Evolutionary conservation across 169 alveolate genomes (phyloP).

Genomic region (Eimeria maxima): DNA sequence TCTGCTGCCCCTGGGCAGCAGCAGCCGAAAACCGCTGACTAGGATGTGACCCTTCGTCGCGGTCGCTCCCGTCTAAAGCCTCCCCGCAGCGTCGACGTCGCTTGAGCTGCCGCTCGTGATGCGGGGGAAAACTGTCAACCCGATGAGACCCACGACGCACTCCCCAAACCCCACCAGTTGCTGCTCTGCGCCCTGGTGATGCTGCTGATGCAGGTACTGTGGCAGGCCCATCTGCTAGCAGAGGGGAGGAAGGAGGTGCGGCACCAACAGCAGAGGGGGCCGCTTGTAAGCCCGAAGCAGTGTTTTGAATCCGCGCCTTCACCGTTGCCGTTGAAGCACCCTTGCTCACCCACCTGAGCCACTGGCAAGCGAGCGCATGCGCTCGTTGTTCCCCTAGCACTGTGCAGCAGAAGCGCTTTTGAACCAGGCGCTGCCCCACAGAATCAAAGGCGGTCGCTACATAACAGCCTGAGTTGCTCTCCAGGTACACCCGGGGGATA

Average conservation of each 20-base stretch:
- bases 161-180: constrained; percentile 29
- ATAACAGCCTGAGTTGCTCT: constrained; percentile 69
- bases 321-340: neutral
- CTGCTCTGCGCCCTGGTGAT: constrained; percentile 32
- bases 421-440: constrained; percentile 41
- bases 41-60: constrained; percentile 15
- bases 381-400: constrained; percentile 67
- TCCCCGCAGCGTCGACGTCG: constrained; percentile 63
- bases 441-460: constrained; percentile 73
- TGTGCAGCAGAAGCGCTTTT: constrained; percentile 64
- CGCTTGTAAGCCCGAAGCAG: constrained; percentile 12
- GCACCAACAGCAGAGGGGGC: neutral
- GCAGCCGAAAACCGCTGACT: neutral
- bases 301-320: neutral
- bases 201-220: constrained; percentile 3
- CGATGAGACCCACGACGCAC: constrained; percentile 42
- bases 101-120: constrained; percentile 49
- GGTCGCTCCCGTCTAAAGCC: constrained; percentile 22
- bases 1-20: constrained; percentile 23
- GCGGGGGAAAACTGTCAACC: neutral
- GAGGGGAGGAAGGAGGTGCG: neutral
- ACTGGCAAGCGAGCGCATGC: constrained; percentile 66
- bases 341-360: constrained; percentile 64
- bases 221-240: neutral
- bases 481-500: constrained; percentile 76